Conservation (phyloP, 2,329 filamentous ascomycete genomes). For the Penicillium sp. region DNA sequence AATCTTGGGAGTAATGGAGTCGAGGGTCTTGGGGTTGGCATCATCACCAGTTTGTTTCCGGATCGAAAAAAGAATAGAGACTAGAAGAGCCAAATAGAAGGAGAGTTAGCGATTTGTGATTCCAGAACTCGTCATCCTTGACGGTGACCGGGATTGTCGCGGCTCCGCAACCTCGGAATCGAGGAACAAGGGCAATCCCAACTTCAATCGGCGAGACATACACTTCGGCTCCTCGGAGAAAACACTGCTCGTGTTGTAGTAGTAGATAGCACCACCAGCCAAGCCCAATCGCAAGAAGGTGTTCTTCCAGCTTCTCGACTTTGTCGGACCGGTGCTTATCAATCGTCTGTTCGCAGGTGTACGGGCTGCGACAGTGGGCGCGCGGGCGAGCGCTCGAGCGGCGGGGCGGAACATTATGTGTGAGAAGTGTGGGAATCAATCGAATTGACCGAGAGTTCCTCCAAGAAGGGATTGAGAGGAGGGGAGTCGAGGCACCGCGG, state of each 20-base stretch:
- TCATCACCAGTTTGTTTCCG: constrained; percentile 36
- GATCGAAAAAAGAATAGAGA: constrained; percentile 32
- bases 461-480: constrained; percentile 11
- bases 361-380: constrained; percentile 31
- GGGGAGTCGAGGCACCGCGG: constrained; percentile 12
- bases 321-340: constrained; percentile 58
- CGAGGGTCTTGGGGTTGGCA: constrained; percentile 61
- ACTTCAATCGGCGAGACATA: constrained; percentile 49
- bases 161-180: constrained; percentile 6
- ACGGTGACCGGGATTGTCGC: constrained; percentile 6
- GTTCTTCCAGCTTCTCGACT: constrained; percentile 79
- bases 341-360: constrained; percentile 45
- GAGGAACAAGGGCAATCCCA: constrained; percentile 12
- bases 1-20: constrained; percentile 62
- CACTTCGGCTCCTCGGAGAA: constrained; percentile 80
- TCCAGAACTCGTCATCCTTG: not conserved
- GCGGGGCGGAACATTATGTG: constrained; percentile 53
- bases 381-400: constrained; percentile 46
- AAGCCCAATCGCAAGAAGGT: constrained; percentile 70
- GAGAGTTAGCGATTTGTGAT: constrained; percentile 12
- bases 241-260: constrained; percentile 84
- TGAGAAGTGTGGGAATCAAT: constrained; percentile 4
- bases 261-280: constrained; percentile 77
- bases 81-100: constrained; percentile 18
- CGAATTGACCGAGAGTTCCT: constrained; percentile 16